Evolutionary conservation across 495 filamentous ascomycete genomes (phyloP), one percentile per base, ranked within the genome.

Genomic region (Massariosphaeria phaeospora): DNA sequence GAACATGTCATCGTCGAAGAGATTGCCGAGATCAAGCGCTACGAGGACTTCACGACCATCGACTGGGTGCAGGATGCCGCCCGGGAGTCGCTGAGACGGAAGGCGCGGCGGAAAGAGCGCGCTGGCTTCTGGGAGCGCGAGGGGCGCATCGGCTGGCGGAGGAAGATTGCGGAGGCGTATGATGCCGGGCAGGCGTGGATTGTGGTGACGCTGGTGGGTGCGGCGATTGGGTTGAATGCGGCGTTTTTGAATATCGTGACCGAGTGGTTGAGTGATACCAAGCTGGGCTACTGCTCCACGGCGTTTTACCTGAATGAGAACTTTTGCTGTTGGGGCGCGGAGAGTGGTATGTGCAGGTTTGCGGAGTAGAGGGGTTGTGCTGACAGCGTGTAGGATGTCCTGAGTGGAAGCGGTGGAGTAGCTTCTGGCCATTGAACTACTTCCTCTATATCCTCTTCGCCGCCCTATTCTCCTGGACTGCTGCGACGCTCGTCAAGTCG

Each of bases 11-110:
- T 95, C 61, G 83, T 87, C 39, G 91, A 98, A 67, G 93, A 98
- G 73, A 95, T 98, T 63, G 91, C 84, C 38, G 86, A 96, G 74
- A 96, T 98, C 67, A 95, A 96, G 71, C 81, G 94, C 71, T 98
- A 98, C 73, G 93, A 97, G 68, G 83, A 88, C 66, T 98, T 98
- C 67, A 96, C 91, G 3, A 98, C 93, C 0, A 98, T 98, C 78
- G 91, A 98, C 69, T 98, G 93, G 93, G 90, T 98, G 1, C 90
- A 98, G 67, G 93, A 98, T 81, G 91, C 91, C 1, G 84, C 91
- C 12, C 84, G 90, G 40, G 93, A 95, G 69, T 88, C 95, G 69
- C 71, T 86, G 30, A 81, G 91, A 41, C 79, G 91, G 44, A 85
- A 86, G 63, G 80, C 86, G 17, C 76, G 83, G 66, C 78, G 84